Evolutionary conservation across 1,284 basidiomycete species (phyloP), one percentile per base, ranked within the genome.

Genomic region (Earliella scabrosa): DNA sequence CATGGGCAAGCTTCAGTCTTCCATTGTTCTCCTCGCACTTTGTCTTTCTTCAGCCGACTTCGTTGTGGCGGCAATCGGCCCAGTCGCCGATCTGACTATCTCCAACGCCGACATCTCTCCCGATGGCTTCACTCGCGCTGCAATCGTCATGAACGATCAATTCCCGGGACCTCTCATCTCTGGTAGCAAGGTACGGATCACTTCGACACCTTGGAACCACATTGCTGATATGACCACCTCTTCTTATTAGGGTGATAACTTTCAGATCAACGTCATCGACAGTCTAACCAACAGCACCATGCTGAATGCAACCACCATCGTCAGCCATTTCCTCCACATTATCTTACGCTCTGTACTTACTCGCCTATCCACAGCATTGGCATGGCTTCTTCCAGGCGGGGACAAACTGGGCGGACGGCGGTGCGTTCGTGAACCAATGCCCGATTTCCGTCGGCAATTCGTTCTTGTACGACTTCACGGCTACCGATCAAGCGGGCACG

Each of bases 341-440:
- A n/a, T 21, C 29, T 24, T 1, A 10, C 20, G 14, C 27, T n/a
- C 13, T 27, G 13, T 13, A 35, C 34, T 14, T 24, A 26, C 36
- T 11, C 29, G 31, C 27, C 3, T 20, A 3, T 27, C 11, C 61
- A 40, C 45, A 75, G 73, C 75, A 77, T 54, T 76, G 75, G 75
- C 74, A 75, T 29, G 72, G 73, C 1, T 31, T 75, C 26, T 69
- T 68, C 36, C 74, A 66, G 67, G 61, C 53, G 47, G 64, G 63
- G 56, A 71, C 72, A 1, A 70, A 65, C 32, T 71, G 67, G 61
- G 71, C 70, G 6, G 74, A 75, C 41, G 73, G 74, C 6, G 40
- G 64, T 1, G 65, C 73, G 1, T 71, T 72, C 40, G 73, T 81
- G 26, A 77, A 71, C 26, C 80, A 82, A 58, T 86, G 84, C 60